A percentile compares a stretch with the other conserved stretches of the same genome.
phyloP scores from a whole-genome alignment of 257 asterid species.

The Striga asiatica region DNA sequence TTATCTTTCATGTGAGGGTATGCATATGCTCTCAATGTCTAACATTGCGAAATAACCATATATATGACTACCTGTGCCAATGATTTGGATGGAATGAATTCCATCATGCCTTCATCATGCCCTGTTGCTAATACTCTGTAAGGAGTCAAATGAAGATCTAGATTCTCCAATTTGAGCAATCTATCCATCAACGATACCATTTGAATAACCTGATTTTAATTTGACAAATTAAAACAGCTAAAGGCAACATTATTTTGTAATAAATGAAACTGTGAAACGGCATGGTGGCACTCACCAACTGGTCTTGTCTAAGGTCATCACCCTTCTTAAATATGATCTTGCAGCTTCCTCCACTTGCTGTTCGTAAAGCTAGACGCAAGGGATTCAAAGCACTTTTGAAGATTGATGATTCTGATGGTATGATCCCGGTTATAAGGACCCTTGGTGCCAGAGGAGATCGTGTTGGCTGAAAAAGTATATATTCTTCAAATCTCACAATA shows the following conservation, averaged over 20 bases:
- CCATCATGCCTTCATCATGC: slow-evolving; percentile 98
- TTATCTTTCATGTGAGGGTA: background rate
- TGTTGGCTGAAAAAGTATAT: slow-evolving; percentile 64
- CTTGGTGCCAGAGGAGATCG: slow-evolving; percentile 88
- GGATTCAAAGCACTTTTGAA: slow-evolving; percentile 87
- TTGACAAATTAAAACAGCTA: too few species aligned
- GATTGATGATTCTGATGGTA: slow-evolving; percentile 90
- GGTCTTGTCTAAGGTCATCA: slow-evolving; percentile 98
- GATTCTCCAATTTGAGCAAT: slow-evolving; percentile 92
- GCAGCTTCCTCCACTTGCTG: slow-evolving; percentile 80
- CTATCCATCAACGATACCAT: slow-evolving; percentile 98
- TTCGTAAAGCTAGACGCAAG: slow-evolving; percentile 81
- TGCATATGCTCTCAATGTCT: too few species aligned
- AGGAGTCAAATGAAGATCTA: slow-evolving; percentile 90
- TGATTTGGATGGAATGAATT: slow-evolving; percentile 90
- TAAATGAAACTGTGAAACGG: background rate
- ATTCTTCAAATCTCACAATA: slow-evolving; percentile 9
- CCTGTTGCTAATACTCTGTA: slow-evolving; percentile 96
- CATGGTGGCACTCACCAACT: slow-evolving; percentile 54
- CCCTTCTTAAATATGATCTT: slow-evolving; percentile 93
- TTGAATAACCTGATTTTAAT: slow-evolving; percentile 71
- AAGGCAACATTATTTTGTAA: background rate
- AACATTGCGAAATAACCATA: too few species aligned
- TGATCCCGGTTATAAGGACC: slow-evolving; percentile 82
- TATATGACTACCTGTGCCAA: slow-evolving; percentile 85